These are phyloP conservation scores for Letharia lupina DNA, from an alignment of 495 filamentous ascomycete genomes.

Conservation along the genomic window DNA sequence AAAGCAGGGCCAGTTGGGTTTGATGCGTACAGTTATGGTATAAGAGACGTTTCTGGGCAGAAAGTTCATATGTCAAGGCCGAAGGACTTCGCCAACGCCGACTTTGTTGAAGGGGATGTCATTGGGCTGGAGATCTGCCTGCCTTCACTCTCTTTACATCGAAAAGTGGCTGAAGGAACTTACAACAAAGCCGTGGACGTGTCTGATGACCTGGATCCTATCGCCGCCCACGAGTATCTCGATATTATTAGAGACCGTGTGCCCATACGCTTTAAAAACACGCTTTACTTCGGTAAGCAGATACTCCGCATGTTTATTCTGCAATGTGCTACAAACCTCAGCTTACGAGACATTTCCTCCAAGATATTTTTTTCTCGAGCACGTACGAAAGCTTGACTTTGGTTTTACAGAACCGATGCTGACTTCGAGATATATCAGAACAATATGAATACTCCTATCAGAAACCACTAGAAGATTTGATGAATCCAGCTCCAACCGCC, in stretches of 20 bases:
- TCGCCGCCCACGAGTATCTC: slow-evolving; percentile 32
- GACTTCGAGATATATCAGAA: slow-evolving; percentile 36
- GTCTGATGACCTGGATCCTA: slow-evolving; percentile 45
- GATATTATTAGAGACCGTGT: slow-evolving; percentile 92
- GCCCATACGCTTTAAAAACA: slow-evolving; percentile 84
- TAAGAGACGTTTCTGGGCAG: slow-evolving; percentile 81
- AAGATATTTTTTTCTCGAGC: neutral
- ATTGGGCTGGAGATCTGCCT: slow-evolving; percentile 90
- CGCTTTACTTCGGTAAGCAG: slow-evolving; percentile 60
- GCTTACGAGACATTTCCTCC: neutral
- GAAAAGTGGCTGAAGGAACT: slow-evolving; percentile 75
- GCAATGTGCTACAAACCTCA: neutral
- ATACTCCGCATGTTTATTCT: neutral
- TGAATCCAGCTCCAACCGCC: slow-evolving; percentile 58
- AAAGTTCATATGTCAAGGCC: slow-evolving; percentile 91
- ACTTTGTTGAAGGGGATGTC: slow-evolving; percentile 67
- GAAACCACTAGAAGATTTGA: slow-evolving; percentile 81
- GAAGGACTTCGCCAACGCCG: slow-evolving; percentile 56
- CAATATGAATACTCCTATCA: slow-evolving; percentile 82
- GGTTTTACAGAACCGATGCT: neutral
- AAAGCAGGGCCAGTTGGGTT: slow-evolving; percentile 68
- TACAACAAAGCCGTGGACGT: slow-evolving; percentile 78
- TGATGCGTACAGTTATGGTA: slow-evolving; percentile 92
- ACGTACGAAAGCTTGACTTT: neutral
- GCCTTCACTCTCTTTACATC: slow-evolving; percentile 73